Base-by-base conservation (phyloP, 371 early-diverging fungal species). In the Saksenaea vasiformis region DNA sequence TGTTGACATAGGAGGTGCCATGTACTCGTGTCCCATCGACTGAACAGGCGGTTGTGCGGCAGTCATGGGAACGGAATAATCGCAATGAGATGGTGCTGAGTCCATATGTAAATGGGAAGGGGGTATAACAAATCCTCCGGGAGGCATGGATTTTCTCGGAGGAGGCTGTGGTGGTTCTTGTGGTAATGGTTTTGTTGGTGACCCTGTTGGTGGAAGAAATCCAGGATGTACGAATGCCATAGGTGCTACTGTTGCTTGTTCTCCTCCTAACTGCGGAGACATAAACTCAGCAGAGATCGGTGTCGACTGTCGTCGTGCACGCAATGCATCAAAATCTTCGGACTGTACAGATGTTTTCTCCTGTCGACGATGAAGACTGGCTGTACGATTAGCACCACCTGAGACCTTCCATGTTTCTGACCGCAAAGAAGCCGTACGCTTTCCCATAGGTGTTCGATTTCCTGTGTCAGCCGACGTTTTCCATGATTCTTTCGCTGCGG, bases 151-250 rank as follows among this genome's bases (percentile, higher is more conserved):
- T 37, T 47, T 39, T 5, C 72, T 65, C 19, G 66, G 68, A 8
- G 72, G 72, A 13, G 72, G 72, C 54, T 58, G 44, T 10, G 72
- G 72, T 34, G 72, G 72, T 34, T 67, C 68, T 36, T 65, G 66
- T 8, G 72, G 72, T 36, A 71, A 62, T 37, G 72, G 72, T 41
- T 71, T 71, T 8, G 53, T 47, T 35, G 64, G 54, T 14, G 63
- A 44, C 26, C 54, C 44, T 39, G 13, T 55, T 38, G 22, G 38
- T 55, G 19, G 51, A 22, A 2, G n/a, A 22, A 47, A 2, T 3
- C 22, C 19, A 9, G 51, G 51, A 19, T 47, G 51, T 17, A 36
- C 37, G 17, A 53, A 61, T 7, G 61, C 8, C 24, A 54, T 54
- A 44, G 61, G 53, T 35, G 54, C n/a, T 35, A 38, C n/a, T 36